Evolutionary conservation across 202 grass and related monocot genomes (phyloP), one percentile per base, ranked within the genome.

Genomic region (Setaria italica): DNA sequence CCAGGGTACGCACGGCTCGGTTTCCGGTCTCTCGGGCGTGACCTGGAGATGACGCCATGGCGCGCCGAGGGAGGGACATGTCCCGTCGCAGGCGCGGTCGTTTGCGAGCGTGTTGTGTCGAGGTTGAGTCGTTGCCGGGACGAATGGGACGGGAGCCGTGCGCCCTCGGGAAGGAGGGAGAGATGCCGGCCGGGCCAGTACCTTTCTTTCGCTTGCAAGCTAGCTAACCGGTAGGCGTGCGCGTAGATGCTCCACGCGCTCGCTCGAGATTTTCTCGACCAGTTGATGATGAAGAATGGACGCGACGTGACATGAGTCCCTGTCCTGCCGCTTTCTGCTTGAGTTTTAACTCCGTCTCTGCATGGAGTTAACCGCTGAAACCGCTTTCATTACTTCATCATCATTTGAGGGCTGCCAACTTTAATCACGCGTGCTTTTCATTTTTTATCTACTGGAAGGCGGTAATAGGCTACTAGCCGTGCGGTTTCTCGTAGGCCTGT

Each of bases 71-170:
- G 15, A 45, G 55, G 14, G n/a, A 45, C 37, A 15, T 57, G 43
- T 39, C 19, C 29, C 50, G 72, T 81, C 11, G 21, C 17, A n/a
- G 59, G 19, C 25, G 25, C 25, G 25, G 25, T 25, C 25, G 25
- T 8, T 11, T 32, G 25, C 59, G 48, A 25, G 10, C 19, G 55
- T 43, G 9, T 29, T 62, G 29, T 33, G 70, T 11, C 29, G 6
- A 15, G n/a, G 70, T 11, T 33, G 6, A 15, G n/a, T 9, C 42
- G 5, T 11, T 45, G 59, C 7, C n/a, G 65, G 35, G 46, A 35
- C 5, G 16, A 62, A 80, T 81, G 77, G 50, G 70, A 89, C 51
- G 62, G 53, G 59, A 80, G 82, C 58, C 82, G 82, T 89, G 87
- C 77, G 8, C 32, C 10, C 14, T 0, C 47, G 76, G 76, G 87